A percentile compares a stretch with the other conserved stretches of the same genome.
Conservation (phyloP, 106 monocot genomes). For the Allium fistulosum region DNA sequence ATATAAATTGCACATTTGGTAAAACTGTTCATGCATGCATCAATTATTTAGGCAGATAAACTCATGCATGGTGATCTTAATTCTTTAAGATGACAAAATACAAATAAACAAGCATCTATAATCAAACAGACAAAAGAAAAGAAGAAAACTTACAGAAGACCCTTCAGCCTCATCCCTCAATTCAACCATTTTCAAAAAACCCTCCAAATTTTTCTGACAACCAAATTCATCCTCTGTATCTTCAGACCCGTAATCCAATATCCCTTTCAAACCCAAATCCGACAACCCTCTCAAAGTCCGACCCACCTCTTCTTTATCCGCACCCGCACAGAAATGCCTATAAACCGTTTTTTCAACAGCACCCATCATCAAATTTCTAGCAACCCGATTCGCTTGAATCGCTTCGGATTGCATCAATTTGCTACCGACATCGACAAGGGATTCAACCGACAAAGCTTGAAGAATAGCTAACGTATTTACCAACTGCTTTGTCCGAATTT, state of each 20-base stretch:
- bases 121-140: not conserved
- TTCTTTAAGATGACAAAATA: too few relatives aligned
- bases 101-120: too few relatives aligned
- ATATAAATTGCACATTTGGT: too few relatives aligned
- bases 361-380: conserved; percentile 20
- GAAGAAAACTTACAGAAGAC: conserved; percentile 38
- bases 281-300: conserved; percentile 45
- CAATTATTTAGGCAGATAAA: too few relatives aligned
- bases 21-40: too few relatives aligned
- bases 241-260: conserved; percentile 84
- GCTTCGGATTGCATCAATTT: conserved; percentile 35
- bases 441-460: conserved; percentile 31
- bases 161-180: conserved; percentile 44
- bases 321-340: conserved; percentile 86
- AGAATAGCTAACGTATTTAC: conserved; percentile 33
- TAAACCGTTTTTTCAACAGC: conserved; percentile 53
- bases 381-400: conserved; percentile 18
- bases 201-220: conserved; percentile 59
- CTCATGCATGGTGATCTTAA: too few relatives aligned
- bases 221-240: conserved; percentile 54
- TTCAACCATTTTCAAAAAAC: conserved; percentile 55
- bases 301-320: conserved; percentile 42
- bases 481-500: conserved; percentile 26
- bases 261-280: conserved; percentile 50
- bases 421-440: conserved; percentile 53